A percentile compares a stretch with the other conserved stretches of the same genome.
These are phyloP conservation scores for Tricholoma flavovirens DNA, from an alignment of 768 basidiomycete species.

Conservation along the genomic window DNA sequence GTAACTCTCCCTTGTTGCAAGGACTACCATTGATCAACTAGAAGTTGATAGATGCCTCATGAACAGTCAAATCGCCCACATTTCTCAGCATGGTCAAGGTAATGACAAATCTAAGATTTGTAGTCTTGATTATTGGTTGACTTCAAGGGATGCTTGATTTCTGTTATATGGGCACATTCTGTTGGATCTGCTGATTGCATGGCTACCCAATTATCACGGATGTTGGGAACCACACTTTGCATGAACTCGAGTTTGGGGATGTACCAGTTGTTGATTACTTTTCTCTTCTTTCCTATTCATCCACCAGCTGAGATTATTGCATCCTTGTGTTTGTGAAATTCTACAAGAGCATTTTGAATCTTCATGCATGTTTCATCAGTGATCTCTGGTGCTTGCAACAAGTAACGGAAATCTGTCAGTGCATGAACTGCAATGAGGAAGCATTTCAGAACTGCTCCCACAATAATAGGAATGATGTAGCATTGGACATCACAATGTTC, in stretches of 20 bases:
- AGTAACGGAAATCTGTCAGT: conserved; percentile 13
- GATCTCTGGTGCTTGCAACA: conserved; percentile 24
- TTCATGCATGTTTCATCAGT: conserved; percentile 11
- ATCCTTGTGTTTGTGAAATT: conserved; percentile 32
- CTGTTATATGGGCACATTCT: conserved; percentile 27
- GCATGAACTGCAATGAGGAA: conserved; percentile 29
- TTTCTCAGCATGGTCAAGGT: conserved; percentile 28
- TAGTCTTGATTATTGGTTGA: conserved; percentile 28
- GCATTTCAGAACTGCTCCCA: conserved; percentile 21
- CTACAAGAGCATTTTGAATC: conserved; percentile 17
- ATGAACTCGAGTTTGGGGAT: conserved; percentile 40
- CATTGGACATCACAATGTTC: conserved; percentile 34
- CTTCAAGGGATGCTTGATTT: conserved; percentile 27
- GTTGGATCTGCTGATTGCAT: conserved; percentile 31
- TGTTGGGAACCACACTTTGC: conserved; percentile 23
- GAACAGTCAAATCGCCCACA: conserved; percentile 9
- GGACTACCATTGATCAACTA: background rate
- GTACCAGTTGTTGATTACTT: conserved; percentile 27
- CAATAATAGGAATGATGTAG: conserved; percentile 28
- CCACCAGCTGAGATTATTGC: conserved; percentile 25
- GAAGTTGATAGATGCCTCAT: conserved; percentile 4
- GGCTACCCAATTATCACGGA: conserved; percentile 22
- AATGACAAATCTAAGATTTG: conserved; percentile 27
- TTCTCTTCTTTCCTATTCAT: conserved; percentile 11
- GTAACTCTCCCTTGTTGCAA: background rate